phyloP scores from a whole-genome alignment of 2,329 filamentous ascomycete species.

The Sporothrix inflata region DNA sequence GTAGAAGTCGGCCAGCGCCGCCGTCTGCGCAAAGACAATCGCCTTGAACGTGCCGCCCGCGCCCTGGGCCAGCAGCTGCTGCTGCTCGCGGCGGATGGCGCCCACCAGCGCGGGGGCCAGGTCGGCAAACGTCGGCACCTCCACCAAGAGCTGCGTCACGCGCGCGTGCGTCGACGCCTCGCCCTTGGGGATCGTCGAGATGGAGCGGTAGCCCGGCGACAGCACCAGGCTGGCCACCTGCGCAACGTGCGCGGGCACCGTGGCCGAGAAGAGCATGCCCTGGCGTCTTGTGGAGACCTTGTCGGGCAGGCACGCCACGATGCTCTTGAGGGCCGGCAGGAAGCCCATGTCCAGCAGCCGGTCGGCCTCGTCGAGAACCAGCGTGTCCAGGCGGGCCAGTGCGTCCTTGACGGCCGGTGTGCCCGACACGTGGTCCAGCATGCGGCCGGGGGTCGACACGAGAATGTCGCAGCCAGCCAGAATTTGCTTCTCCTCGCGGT shows the following conservation, averaged over 20 bases:
- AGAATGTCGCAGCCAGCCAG: constrained; percentile 75
- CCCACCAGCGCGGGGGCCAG: constrained; percentile 63
- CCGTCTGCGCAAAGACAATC: constrained; percentile 75
- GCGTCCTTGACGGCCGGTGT: constrained; percentile 69
- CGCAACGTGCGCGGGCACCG: constrained; percentile 77
- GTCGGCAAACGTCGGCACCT: constrained; percentile 70
- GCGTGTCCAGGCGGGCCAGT: constrained; percentile 70
- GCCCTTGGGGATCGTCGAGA: constrained; percentile 76
- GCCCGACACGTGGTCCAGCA: constrained; percentile 77
- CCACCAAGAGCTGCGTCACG: constrained; percentile 73
- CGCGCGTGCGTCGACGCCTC: constrained; percentile 76
- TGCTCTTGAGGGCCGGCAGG: constrained; percentile 75
- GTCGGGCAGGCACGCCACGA: constrained; percentile 70
- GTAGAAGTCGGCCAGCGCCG: constrained; percentile 56
- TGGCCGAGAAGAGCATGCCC: constrained; percentile 85
- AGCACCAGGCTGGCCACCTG: constrained; percentile 72
- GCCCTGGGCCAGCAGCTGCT: not conserved
- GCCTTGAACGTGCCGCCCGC: constrained; percentile 70
- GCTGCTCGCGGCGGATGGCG: constrained; percentile 53
- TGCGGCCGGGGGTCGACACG: constrained; percentile 77
- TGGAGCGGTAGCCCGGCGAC: constrained; percentile 73
- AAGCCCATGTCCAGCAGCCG: constrained; percentile 84
- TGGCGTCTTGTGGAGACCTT: constrained; percentile 62
- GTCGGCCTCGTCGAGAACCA: constrained; percentile 84
- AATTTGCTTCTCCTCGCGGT: constrained; percentile 71